Evolutionary conservation across 345 rosid genomes (phyloP).

Genomic region (Murraya paniculata): DNA sequence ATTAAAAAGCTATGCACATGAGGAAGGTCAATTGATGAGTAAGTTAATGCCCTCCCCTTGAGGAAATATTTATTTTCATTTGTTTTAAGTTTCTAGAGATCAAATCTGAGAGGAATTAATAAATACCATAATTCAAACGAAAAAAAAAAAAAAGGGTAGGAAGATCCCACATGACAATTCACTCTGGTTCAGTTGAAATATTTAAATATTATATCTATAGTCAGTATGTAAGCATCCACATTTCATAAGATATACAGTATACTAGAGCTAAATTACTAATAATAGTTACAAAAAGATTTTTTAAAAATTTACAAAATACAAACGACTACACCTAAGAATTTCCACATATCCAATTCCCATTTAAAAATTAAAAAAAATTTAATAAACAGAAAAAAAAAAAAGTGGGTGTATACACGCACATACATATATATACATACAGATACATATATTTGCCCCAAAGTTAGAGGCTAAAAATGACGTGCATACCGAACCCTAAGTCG

Average conservation of each 20-base stretch:
- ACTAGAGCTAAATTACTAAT: too few species aligned
- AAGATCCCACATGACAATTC: neutral
- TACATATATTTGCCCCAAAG: neutral
- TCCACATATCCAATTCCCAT: neutral
- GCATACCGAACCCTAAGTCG: neutral
- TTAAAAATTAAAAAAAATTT: neutral
- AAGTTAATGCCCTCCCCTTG: neutral
- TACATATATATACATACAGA: too few species aligned
- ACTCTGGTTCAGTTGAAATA: too few species aligned
- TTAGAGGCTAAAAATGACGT: neutral
- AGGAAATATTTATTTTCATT: neutral
- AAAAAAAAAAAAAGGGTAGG: too few species aligned
- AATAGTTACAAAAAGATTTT: neutral
- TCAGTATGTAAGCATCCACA: too few species aligned
- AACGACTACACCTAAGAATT: too few species aligned
- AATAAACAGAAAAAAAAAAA: neutral
- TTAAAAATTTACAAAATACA: too few species aligned
- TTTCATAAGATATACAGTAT: too few species aligned
- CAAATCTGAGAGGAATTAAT: neutral
- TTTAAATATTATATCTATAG: too few species aligned
- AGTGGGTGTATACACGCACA: too few species aligned
- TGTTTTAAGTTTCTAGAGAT: neutral
- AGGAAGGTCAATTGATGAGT: neutral
- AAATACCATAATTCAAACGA: neutral
- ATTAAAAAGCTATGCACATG: neutral